A percentile compares a stretch with the other conserved stretches of the same genome.
Evolutionary conservation across 2,329 filamentous ascomycete species (phyloP).

Genomic region (Colletotrichum tropicale): DNA sequence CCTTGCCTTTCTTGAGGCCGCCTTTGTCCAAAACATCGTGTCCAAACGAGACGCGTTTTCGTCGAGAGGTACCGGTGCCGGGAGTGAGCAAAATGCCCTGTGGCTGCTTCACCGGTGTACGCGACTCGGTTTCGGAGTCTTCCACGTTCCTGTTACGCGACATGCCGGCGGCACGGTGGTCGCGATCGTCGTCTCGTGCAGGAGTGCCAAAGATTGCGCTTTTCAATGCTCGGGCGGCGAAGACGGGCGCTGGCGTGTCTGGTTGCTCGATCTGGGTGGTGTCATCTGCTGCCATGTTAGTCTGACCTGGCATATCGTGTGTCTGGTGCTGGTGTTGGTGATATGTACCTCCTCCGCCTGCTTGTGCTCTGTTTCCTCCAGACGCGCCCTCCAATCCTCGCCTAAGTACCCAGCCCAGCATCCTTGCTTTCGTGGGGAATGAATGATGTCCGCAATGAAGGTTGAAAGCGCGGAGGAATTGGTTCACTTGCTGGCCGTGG

Average conservation of each 20-base stretch:
- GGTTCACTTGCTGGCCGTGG: not conserved
- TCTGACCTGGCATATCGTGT: not conserved
- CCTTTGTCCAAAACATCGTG: slow-evolving; percentile 54
- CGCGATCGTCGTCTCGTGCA: slow-evolving; percentile 39
- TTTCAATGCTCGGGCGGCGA: slow-evolving; percentile 69
- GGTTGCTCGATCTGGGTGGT: slow-evolving; percentile 59
- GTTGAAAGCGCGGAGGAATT: not conserved
- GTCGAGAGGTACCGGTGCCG: slow-evolving; percentile 62
- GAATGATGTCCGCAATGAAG: not conserved
- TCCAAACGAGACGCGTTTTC: slow-evolving; percentile 71
- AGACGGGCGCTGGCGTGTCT: slow-evolving; percentile 70
- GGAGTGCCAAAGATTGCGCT: slow-evolving; percentile 68
- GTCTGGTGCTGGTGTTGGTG: not conserved
- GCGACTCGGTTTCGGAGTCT: slow-evolving; percentile 31
- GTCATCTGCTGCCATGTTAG: slow-evolving; percentile 30
- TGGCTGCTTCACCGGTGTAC: slow-evolving; percentile 54
- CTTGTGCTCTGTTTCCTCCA: slow-evolving; percentile 29
- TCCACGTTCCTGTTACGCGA: not conserved
- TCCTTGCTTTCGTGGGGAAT: slow-evolving; percentile 27
- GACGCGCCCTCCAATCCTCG: slow-evolving; percentile 45
- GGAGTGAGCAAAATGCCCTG: slow-evolving; percentile 67
- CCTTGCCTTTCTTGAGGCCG: slow-evolving; percentile 27
- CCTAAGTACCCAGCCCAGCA: slow-evolving; percentile 67
- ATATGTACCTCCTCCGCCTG: slow-evolving; percentile 31
- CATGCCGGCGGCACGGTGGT: slow-evolving; percentile 22